Conservation (phyloP, 129 eudicot species). For the Tagetes erecta region DNA sequence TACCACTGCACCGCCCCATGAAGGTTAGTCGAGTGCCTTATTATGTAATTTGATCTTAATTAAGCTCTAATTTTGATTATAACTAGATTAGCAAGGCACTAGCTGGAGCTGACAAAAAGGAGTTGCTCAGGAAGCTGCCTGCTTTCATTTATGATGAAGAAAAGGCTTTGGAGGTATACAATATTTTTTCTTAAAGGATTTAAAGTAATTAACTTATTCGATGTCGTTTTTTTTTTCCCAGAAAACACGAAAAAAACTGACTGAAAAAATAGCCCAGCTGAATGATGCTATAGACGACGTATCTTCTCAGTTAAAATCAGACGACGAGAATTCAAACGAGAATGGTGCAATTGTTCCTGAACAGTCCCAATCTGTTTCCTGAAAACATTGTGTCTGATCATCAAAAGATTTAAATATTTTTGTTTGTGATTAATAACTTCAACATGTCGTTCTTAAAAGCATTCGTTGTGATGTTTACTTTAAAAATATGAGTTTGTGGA, state of each 20-base stretch:
- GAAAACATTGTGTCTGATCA: slow-evolving; percentile 16
- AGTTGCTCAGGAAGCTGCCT: slow-evolving; percentile 77
- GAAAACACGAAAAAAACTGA: slow-evolving; percentile 69
- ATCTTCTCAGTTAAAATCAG: slow-evolving; percentile 51
- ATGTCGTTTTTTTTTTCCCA: slow-evolving; percentile 34
- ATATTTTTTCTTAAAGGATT: neutral
- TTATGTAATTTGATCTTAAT: neutral
- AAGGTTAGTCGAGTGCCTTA: neutral
- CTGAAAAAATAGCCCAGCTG: slow-evolving; percentile 80
- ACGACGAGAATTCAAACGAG: slow-evolving; percentile 29
- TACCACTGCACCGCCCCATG: neutral
- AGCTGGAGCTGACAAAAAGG: slow-evolving; percentile 79
- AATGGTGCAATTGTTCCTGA: slow-evolving; percentile 39
- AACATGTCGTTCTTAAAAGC: slow-evolving; percentile 28
- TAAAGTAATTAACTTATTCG: neutral
- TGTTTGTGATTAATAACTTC: slow-evolving; percentile 18
- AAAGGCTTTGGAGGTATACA: slow-evolving; percentile 79
- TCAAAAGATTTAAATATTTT: neutral
- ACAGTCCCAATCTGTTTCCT: slow-evolving; percentile 28
- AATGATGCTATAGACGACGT: slow-evolving; percentile 74
- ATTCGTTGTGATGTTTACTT: slow-evolving; percentile 24
- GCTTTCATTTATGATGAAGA: slow-evolving; percentile 88
- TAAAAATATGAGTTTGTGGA: slow-evolving; percentile 8
- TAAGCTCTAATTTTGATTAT: slow-evolving; percentile 7
- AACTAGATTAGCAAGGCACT: slow-evolving; percentile 76